Percentiles rank a stretch among this genome's conserved stretches.
Evolutionary conservation across 2,329 filamentous ascomycete genomes (phyloP).

Genomic region (Penicillium freii): DNA sequence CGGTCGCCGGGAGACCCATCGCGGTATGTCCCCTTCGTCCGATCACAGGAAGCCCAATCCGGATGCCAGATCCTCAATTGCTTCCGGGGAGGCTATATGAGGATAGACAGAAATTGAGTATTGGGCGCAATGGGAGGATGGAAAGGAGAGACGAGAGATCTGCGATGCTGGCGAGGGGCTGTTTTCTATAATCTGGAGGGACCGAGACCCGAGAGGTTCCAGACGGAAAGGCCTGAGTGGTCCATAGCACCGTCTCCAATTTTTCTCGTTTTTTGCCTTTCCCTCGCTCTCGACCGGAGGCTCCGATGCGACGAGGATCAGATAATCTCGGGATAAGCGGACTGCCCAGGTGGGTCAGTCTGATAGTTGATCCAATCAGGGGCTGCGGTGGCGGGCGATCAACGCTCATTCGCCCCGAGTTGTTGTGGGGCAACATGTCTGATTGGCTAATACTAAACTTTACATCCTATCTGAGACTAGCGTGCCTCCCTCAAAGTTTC

Average conservation of each 20-base stretch:
- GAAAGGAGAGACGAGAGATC: background rate
- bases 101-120: background rate
- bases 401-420: background rate
- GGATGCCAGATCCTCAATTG: background rate
- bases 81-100: background rate
- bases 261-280: background rate
- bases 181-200: background rate
- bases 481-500: background rate
- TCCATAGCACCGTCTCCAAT: background rate
- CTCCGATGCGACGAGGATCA: constrained; percentile 7
- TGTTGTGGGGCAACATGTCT: rapidly evolving
- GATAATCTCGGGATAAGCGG: background rate
- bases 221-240: background rate
- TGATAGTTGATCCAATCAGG: background rate
- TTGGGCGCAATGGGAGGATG: background rate
- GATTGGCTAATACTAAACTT: background rate
- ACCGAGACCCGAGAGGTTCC: background rate
- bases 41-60: background rate
- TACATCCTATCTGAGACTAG: background rate
- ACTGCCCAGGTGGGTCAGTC: background rate
- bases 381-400: background rate
- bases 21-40: background rate
- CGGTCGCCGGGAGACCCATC: constrained; percentile 8
- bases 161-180: background rate
- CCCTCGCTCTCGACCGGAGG: background rate